These are phyloP conservation scores for Stachybotrys elegans DNA, from an alignment of 2,329 filamentous ascomycete genomes.

Conservation along the genomic window DNA sequence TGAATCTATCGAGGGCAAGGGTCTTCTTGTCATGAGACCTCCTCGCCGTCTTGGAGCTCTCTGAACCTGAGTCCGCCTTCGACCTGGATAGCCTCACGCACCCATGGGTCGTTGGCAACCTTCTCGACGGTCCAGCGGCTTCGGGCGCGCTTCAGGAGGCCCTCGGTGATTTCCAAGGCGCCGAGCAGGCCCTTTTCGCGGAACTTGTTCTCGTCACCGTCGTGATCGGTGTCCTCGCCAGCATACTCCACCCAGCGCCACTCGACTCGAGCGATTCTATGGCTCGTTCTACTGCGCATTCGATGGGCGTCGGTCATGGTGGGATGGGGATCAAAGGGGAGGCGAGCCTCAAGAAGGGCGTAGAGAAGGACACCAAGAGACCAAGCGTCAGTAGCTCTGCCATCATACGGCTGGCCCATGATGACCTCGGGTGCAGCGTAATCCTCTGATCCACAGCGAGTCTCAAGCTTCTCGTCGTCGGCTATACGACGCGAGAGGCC, in stretches of 20 bases:
- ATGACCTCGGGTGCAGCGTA: slow-evolving; percentile 96
- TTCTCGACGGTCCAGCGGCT: slow-evolving; percentile 72
- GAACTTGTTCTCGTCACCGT: slow-evolving; percentile 56
- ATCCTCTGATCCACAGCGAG: slow-evolving; percentile 91
- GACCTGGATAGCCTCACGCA: slow-evolving; percentile 66
- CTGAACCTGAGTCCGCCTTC: slow-evolving; percentile 56
- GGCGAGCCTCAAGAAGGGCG: slow-evolving; percentile 82
- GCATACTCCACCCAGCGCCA: slow-evolving; percentile 92
- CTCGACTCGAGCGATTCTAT: slow-evolving; percentile 91
- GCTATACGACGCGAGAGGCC: slow-evolving; percentile 83
- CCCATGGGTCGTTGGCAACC: slow-evolving; percentile 71
- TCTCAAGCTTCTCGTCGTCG: slow-evolving; percentile 83
- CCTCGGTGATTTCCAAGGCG: slow-evolving; percentile 78
- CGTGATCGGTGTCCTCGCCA: slow-evolving; percentile 81
- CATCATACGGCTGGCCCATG: slow-evolving; percentile 91
- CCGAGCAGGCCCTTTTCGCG: slow-evolving; percentile 63
- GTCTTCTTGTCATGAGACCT: slow-evolving; percentile 32
- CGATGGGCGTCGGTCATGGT: slow-evolving; percentile 71
- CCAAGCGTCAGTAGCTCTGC: slow-evolving; percentile 89
- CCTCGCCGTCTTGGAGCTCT: slow-evolving; percentile 54
- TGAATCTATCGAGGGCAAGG: no score
- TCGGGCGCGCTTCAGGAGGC: slow-evolving; percentile 74
- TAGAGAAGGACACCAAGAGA: slow-evolving; percentile 91
- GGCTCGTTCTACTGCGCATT: slow-evolving; percentile 76
- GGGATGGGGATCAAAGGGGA: slow-evolving; percentile 89